These are phyloP conservation scores for Lecanosticta acicola DNA, from an alignment of 2,329 filamentous ascomycete species.

Conservation along the genomic window DNA sequence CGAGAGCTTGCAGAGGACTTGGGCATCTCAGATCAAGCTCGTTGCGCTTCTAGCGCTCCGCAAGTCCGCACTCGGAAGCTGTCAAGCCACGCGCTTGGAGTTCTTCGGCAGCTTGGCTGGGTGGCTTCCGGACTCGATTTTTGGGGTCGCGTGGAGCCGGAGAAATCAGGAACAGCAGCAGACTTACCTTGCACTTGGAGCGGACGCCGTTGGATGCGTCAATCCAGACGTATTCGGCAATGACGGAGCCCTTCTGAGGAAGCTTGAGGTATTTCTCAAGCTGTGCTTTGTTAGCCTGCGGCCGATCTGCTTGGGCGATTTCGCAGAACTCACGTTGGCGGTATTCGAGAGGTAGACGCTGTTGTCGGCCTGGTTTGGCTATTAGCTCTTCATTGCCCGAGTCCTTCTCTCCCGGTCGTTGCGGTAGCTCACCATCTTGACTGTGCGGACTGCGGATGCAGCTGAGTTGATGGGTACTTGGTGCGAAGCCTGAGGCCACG, in stretches of 20 bases:
- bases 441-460: background rate
- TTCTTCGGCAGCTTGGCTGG: background rate
- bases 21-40: background rate
- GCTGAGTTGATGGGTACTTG: background rate
- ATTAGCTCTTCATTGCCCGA: constrained; percentile 6
- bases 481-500: background rate
- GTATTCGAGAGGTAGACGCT: constrained; percentile 40
- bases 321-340: constrained; percentile 39
- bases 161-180: constrained; percentile 1
- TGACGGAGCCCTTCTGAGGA: constrained; percentile 79
- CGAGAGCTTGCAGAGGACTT: too few relatives aligned
- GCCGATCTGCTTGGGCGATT: constrained; percentile 1
- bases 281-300: constrained; percentile 43
- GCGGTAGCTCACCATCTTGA: constrained; percentile 8
- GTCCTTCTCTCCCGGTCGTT: background rate
- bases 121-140: background rate
- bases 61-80: constrained; percentile 14
- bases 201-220: constrained; percentile 76
- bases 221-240: constrained; percentile 97
- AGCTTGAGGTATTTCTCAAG: constrained; percentile 88
- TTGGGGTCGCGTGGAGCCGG: background rate
- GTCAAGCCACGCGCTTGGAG: constrained; percentile 12
- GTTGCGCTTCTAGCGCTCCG: constrained; percentile 13
- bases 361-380: constrained; percentile 19
- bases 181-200: constrained; percentile 91